These are phyloP conservation scores for Rhizopogon vinicolor DNA, from an alignment of 768 basidiomycete genomes.

Conservation along the genomic window DNA sequence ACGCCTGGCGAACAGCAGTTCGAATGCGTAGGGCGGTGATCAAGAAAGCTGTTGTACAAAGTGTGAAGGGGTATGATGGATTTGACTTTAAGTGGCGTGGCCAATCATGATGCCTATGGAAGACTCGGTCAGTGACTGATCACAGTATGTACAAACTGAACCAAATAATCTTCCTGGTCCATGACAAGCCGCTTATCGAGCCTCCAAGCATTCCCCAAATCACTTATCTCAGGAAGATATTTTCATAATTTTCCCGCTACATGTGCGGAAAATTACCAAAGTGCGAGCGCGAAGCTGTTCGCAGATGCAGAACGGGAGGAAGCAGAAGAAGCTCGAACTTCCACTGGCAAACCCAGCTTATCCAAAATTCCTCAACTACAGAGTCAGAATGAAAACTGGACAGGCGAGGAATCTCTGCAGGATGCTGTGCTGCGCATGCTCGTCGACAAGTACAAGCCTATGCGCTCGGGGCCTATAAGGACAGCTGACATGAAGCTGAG, in stretches of 20 bases:
- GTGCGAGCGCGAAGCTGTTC: conserved; percentile 59
- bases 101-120: too few relatives aligned
- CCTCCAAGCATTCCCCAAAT: not conserved
- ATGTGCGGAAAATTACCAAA: conserved; percentile 13
- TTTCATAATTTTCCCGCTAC: not conserved
- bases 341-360: conserved; percentile 5
- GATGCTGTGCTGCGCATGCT: conserved; percentile 81
- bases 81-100: too few relatives aligned
- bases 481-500: conserved; percentile 67
- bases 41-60: too few relatives aligned
- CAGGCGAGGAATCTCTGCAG: conserved; percentile 65
- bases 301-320: conserved; percentile 59
- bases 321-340: conserved; percentile 25
- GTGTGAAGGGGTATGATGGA: too few relatives aligned
- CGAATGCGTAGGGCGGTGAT: too few relatives aligned
- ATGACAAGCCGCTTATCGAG: not conserved
- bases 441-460: conserved; percentile 81
- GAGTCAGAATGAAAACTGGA: conserved; percentile 64
- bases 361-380: conserved; percentile 28
- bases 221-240: not conserved
- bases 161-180: not conserved
- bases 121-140: too few relatives aligned
- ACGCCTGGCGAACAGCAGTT: too few relatives aligned
- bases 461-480: conserved; percentile 54
- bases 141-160: not conserved